phyloP scores from a whole-genome alignment of 73 alveolate genomes.

The Blepharisma japonicum region DNA sequence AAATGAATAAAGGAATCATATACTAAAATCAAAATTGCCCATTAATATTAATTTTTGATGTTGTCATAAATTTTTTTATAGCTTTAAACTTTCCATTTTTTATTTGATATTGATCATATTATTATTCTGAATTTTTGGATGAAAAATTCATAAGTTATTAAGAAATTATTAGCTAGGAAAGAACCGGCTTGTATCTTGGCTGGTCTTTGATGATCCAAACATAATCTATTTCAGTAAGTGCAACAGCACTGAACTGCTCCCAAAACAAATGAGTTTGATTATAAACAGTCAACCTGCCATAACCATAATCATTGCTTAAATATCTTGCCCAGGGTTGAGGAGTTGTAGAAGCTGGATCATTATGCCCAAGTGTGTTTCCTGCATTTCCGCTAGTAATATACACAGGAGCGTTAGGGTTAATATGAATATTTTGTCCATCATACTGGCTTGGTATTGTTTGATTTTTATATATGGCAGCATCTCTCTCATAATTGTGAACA shows the following conservation, averaged over 20 bases:
- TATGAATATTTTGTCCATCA: conserved; percentile 16
- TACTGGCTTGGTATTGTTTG: conserved; percentile 6
- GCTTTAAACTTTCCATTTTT: too few species aligned
- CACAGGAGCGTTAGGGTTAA: conserved; percentile 16
- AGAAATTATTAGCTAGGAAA: too few species aligned
- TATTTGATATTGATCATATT: too few species aligned
- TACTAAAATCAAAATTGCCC: too few species aligned
- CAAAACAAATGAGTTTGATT: background rate
- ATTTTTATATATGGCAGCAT: conserved; percentile 12
- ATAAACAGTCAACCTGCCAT: conserved; percentile 7
- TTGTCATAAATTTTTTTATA: too few species aligned
- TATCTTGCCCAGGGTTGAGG: conserved; percentile 24
- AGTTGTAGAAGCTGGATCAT: conserved; percentile 24
- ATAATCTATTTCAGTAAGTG: background rate
- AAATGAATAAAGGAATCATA: too few species aligned
- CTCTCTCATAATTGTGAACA: conserved; percentile 24
- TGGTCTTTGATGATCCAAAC: conserved; percentile 11
- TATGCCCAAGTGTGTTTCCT: conserved; percentile 24
- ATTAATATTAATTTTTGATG: too few species aligned
- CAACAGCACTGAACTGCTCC: conserved; percentile 22
- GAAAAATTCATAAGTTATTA: too few species aligned
- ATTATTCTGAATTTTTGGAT: too few species aligned
- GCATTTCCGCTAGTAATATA: conserved; percentile 27
- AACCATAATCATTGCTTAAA: conserved; percentile 23
- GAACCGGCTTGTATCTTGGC: background rate